Evolutionary conservation across 352 stramenopile genomes (phyloP).

Genomic region (Phytopythium mirpurense): DNA sequence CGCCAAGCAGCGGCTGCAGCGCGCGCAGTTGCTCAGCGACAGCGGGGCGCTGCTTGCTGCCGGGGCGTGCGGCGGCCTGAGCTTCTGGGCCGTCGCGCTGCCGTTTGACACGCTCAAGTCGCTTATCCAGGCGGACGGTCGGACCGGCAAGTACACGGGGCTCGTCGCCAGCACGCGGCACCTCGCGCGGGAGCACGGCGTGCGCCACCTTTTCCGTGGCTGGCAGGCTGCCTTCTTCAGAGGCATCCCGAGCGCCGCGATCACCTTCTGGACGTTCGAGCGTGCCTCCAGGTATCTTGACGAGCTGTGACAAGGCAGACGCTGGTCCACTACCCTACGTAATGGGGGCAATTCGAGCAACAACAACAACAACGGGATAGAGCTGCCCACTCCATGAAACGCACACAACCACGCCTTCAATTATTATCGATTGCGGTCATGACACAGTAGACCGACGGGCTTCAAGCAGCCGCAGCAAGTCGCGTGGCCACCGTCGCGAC

Average conservation of each 20-base stretch:
- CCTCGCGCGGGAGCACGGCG: conserved; percentile 50
- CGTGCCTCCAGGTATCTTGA: conserved; percentile 50
- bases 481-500: conserved; percentile 49
- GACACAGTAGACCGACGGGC: background rate
- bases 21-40: conserved; percentile 24
- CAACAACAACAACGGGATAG: background rate
- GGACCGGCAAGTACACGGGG: conserved; percentile 33
- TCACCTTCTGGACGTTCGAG: conserved; percentile 81
- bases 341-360: no score
- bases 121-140: conserved; percentile 68
- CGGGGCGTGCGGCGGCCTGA: conserved; percentile 72
- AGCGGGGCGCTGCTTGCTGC: conserved; percentile 50
- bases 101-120: conserved; percentile 86
- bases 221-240: conserved; percentile 80
- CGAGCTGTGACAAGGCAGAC: conserved; percentile 15
- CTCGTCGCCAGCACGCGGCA: conserved; percentile 28
- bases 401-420: background rate
- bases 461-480: conserved; percentile 6
- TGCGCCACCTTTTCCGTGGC: conserved; percentile 64
- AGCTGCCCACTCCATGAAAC: background rate
- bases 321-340: no score
- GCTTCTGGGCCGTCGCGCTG: conserved; percentile 80
- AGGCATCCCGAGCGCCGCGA: conserved; percentile 66
- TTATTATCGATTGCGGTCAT: no score
- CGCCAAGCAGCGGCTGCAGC: conserved; percentile 34